A percentile compares a stretch with the other conserved stretches of the same genome.
Evolutionary conservation across 2,329 filamentous ascomycete species (phyloP).

Genomic region (Stagonosporopsis chrysanthemi): DNA sequence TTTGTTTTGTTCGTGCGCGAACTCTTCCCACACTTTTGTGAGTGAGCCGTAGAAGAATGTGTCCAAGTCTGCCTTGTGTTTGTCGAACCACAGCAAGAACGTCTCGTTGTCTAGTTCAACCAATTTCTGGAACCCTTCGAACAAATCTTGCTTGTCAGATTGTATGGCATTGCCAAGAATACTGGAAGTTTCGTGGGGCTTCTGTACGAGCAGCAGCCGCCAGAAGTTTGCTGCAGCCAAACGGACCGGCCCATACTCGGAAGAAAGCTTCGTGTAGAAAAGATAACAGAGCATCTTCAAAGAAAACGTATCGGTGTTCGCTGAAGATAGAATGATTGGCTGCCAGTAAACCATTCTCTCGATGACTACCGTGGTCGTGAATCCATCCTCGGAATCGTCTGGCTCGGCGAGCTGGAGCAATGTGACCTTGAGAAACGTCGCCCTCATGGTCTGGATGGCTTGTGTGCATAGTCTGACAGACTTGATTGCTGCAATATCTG

Average conservation of each 20-base stretch:
- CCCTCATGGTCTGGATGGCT: slow-evolving; percentile 77
- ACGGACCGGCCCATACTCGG: slow-evolving; percentile 71
- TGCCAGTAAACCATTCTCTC: slow-evolving; percentile 95
- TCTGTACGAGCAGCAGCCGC: slow-evolving; percentile 93
- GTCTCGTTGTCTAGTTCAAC: slow-evolving; percentile 88
- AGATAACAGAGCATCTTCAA: slow-evolving; percentile 90
- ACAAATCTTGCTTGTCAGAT: slow-evolving; percentile 74
- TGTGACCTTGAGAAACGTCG: slow-evolving; percentile 78
- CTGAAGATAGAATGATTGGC: slow-evolving; percentile 80
- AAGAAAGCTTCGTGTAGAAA: slow-evolving; percentile 87
- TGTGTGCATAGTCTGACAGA: slow-evolving; percentile 90
- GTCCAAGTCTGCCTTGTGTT: slow-evolving; percentile 80
- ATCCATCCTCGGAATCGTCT: slow-evolving; percentile 69
- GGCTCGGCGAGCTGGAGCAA: slow-evolving; percentile 84
- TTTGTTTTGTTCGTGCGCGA: slow-evolving; percentile 81
- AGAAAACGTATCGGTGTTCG: slow-evolving; percentile 80
- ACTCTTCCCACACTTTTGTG: slow-evolving; percentile 86
- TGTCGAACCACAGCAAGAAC: slow-evolving; percentile 87
- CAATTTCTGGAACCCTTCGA: slow-evolving; percentile 80
- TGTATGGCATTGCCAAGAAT: slow-evolving; percentile 77
- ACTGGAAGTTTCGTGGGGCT: slow-evolving; percentile 78
- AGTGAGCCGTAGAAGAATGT: slow-evolving; percentile 81
- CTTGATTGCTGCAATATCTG: slow-evolving; percentile 81
- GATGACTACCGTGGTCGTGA: slow-evolving; percentile 74
- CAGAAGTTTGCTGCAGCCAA: slow-evolving; percentile 82